Conservation (phyloP, 2,329 filamentous ascomycete species). For the Aureobasidium sp. region DNA sequence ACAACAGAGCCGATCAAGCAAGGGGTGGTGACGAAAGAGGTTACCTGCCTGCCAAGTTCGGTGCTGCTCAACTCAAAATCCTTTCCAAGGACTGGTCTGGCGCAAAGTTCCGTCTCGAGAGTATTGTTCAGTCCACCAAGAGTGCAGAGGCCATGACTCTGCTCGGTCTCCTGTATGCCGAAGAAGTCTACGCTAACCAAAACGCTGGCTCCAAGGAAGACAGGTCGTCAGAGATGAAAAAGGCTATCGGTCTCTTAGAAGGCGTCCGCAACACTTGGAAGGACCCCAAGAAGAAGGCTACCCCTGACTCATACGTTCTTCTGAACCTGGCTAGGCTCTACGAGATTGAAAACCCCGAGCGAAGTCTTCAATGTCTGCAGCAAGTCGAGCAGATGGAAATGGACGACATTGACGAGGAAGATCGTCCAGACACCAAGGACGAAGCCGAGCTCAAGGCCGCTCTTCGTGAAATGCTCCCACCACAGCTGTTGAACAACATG, state of each 20-base stretch:
- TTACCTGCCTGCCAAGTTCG: constrained; percentile 90
- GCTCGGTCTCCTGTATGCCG: constrained; percentile 83
- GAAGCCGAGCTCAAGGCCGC: constrained; percentile 35
- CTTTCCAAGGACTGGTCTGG: constrained; percentile 77
- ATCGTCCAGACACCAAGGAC: constrained; percentile 45
- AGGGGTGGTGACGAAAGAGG: constrained; percentile 85
- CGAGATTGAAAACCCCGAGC: constrained; percentile 76
- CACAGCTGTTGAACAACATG: constrained; percentile 93
- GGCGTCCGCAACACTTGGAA: constrained; percentile 82
- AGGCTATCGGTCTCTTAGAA: constrained; percentile 78
- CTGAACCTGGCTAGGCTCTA: constrained; percentile 89
- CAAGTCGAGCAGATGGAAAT: constrained; percentile 89
- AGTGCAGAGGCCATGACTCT: constrained; percentile 84
- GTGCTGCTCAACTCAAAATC: constrained; percentile 80
- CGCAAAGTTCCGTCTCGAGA: constrained; percentile 87
- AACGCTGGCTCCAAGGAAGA: constrained; percentile 70
- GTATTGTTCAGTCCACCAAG: constrained; percentile 81
- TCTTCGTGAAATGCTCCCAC: constrained; percentile 71
- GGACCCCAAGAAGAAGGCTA: constrained; percentile 75
- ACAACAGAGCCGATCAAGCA: constrained; percentile 82
- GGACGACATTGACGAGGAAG: constrained; percentile 64
- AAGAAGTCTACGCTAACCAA: constrained; percentile 81
- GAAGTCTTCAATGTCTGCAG: constrained; percentile 81
- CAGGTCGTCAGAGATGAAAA: constrained; percentile 74
- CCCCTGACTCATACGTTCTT: constrained; percentile 76